A percentile compares a stretch with the other conserved stretches of the same genome.
Evolutionary conservation across 2,329 filamentous ascomycete species (phyloP).

Genomic region (Aspergillus alliaceus): DNA sequence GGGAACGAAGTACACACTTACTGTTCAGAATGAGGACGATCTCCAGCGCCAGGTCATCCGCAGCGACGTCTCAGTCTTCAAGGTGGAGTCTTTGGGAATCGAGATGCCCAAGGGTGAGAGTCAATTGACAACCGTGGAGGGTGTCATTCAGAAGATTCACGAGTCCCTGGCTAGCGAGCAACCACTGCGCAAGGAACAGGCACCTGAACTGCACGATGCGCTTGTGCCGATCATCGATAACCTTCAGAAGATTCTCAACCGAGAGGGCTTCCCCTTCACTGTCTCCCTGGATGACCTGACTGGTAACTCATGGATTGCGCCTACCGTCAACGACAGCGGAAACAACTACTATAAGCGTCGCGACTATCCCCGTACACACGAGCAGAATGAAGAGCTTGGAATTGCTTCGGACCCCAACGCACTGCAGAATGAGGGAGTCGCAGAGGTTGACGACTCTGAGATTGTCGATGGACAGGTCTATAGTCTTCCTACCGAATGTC

Average conservation of each 20-base stretch:
- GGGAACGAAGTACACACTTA: constrained; percentile 80
- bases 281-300: constrained; percentile 85
- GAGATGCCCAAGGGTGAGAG: constrained; percentile 90
- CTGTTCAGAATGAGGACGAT: constrained; percentile 70
- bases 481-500: constrained; percentile 86
- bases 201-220: constrained; percentile 76
- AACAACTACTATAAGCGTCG: constrained; percentile 87
- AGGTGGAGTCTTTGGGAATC: constrained; percentile 86
- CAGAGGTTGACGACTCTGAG: constrained; percentile 67
- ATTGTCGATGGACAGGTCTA: constrained; percentile 93
- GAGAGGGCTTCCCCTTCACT: constrained; percentile 81
- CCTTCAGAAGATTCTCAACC: constrained; percentile 73
- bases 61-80: constrained; percentile 80
- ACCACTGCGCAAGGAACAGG: constrained; percentile 72
- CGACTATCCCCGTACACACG: constrained; percentile 77
- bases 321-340: constrained; percentile 71
- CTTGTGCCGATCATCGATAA: constrained; percentile 74
- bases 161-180: constrained; percentile 82
- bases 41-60: constrained; percentile 88
- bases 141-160: constrained; percentile 74
- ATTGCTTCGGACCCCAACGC: constrained; percentile 56
- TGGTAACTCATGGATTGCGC: constrained; percentile 95
- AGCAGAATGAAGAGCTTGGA: constrained; percentile 84
- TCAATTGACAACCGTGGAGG: constrained; percentile 91
- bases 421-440: constrained; percentile 36